phyloP scores from a whole-genome alignment of 345 rosid species.

The Durio zibethinus region DNA sequence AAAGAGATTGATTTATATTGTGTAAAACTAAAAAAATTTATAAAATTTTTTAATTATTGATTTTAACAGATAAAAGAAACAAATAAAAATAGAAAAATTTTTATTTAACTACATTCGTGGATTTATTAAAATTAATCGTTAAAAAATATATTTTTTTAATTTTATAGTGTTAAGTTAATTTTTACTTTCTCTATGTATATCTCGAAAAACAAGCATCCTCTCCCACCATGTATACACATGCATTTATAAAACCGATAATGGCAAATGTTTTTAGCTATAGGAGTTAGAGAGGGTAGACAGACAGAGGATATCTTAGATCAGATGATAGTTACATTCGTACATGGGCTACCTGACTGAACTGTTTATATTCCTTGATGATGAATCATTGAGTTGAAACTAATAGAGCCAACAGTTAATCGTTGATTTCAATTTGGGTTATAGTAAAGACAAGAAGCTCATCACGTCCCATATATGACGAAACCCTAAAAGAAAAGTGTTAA shows the following conservation, averaged over 20 bases:
- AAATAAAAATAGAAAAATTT: too few species aligned
- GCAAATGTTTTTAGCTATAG: not conserved
- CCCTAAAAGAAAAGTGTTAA: not conserved
- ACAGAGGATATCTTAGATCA: not conserved
- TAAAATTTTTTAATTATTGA: too few species aligned
- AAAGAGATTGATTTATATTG: too few species aligned
- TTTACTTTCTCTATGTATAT: too few species aligned
- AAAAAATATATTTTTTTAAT: too few species aligned
- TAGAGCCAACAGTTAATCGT: not conserved
- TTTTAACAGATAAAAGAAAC: too few species aligned
- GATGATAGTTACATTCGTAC: not conserved
- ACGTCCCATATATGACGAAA: not conserved
- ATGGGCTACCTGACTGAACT: not conserved
- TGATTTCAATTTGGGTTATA: not conserved
- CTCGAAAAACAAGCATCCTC: not conserved
- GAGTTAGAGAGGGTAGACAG: not conserved
- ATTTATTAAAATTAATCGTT: too few species aligned
- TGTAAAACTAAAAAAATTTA: too few species aligned
- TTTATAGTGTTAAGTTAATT: too few species aligned
- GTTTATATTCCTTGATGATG: slow-evolving; percentile 7
- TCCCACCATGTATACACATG: too few species aligned
- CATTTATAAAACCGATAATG: not conserved
- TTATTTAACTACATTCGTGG: too few species aligned
- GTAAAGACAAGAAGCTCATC: not conserved
- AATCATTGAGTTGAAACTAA: not conserved